Base-by-base conservation (phyloP, 768 basidiomycete species). In the Tricholoma sp. region DNA sequence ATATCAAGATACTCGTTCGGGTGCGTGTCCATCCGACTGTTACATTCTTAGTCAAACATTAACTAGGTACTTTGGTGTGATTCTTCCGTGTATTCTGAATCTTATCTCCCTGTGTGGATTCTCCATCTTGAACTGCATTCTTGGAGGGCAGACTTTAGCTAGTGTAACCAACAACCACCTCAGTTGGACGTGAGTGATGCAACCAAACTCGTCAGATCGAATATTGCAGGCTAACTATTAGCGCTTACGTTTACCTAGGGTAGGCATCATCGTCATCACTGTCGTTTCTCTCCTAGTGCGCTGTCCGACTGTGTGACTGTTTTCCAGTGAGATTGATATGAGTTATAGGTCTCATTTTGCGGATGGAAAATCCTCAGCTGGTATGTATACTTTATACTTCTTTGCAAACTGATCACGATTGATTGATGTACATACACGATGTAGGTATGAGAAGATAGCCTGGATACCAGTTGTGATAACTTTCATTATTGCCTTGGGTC, bases 381-480 rank as follows among this genome's bases (percentile, higher is more conserved):
- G 80, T 78, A 41, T 29, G 28, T 10, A 44, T 31, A 24, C 24
- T 33, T 18, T 6, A 28, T 29, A 15, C 1, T 15, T 29, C 45
- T 6, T 20, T 15, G 28, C 10, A 28, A 6, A 6, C 45, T 2
- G 28, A 24, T 24, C 24, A 24, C 24, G 24, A 15, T 15, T 47
- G 45, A 47, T 13, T 7, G 12, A 29, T 29, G 44, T 47, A 20
- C 6, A 4, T 20, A 2, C 42, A 44, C 24, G 31, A n/a, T 12
- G 2, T 42, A 79, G 77, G 76, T 93, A 89, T 62, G 91, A 91
- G 62, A 79, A 83, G 9, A 57, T 88, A 2, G 75, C 86, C 1
- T 92, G 91, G 90, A 76, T 92, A 15, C 91, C 92, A 0, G 80
- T 90, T 15, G 64, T 90, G n/a, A 71, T 93, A 52, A 80, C 84